Evolutionary conservation across 2,329 filamentous ascomycete species (phyloP).

Genomic region (Dothistroma septosporum): DNA sequence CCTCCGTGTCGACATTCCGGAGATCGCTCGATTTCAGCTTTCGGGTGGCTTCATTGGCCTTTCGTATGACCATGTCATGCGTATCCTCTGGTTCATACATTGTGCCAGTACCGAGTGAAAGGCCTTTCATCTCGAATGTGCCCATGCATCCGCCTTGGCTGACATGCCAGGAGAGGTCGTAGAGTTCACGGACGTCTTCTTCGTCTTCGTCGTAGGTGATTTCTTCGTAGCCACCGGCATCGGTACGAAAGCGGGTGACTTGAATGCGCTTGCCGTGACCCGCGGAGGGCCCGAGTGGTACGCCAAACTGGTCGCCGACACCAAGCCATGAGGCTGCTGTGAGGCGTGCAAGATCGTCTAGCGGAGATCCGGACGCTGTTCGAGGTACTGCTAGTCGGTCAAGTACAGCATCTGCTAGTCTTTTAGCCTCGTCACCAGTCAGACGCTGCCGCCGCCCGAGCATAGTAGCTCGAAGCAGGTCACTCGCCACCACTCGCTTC

Average conservation of each 20-base stretch:
- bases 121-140: slow-evolving; percentile 42
- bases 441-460: slow-evolving; percentile 38
- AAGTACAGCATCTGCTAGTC: slow-evolving; percentile 44
- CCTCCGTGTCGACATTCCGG: slow-evolving; percentile 13
- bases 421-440: slow-evolving; percentile 45
- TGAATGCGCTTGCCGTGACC: slow-evolving; percentile 37
- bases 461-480: slow-evolving; percentile 46
- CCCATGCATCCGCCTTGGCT: slow-evolving; percentile 41
- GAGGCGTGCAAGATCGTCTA: slow-evolving; percentile 37
- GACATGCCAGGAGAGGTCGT: slow-evolving; percentile 44
- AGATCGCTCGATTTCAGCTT: slow-evolving; percentile 13
- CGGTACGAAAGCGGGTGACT: slow-evolving; percentile 40
- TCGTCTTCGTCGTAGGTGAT: slow-evolving; percentile 37
- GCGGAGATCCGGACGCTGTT: slow-evolving; percentile 32
- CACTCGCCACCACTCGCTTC: slow-evolving; percentile 44
- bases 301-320: slow-evolving; percentile 29
- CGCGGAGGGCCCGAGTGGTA: slow-evolving; percentile 37
- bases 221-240: slow-evolving; percentile 33
- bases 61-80: slow-evolving; percentile 26
- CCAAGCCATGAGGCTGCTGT: slow-evolving; percentile 44
- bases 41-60: slow-evolving; percentile 16
- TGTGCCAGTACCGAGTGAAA: slow-evolving; percentile 24
- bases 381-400: slow-evolving; percentile 35
- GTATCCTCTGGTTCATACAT: slow-evolving; percentile 4
- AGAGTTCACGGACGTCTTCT: slow-evolving; percentile 41